phyloP scores from a whole-genome alignment of 495 filamentous ascomycete genomes.

The Daldinia vernicosa region DNA sequence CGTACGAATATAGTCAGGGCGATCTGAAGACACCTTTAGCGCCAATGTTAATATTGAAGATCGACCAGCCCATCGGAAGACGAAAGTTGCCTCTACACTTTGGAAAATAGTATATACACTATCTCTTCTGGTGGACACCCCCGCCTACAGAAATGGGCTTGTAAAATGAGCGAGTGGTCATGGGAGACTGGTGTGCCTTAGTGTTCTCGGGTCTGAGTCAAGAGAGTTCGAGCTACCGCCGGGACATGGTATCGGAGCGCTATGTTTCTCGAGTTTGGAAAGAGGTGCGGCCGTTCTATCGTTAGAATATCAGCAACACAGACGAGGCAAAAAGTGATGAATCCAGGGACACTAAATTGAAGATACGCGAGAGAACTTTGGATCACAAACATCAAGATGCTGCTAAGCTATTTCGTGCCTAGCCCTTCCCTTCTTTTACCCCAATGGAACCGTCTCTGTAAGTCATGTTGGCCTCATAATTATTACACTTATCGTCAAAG shows the following conservation, averaged over 20 bases:
- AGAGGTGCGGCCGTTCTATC: background rate
- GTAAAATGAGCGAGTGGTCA: background rate
- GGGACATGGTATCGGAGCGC: background rate
- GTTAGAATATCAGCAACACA: background rate
- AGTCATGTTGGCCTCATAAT: background rate
- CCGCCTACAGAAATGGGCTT: background rate
- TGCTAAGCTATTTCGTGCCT: background rate
- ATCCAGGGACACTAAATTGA: background rate
- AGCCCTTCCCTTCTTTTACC: background rate
- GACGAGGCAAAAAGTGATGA: background rate
- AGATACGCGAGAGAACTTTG: background rate
- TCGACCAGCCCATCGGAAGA: background rate
- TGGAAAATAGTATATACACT: background rate
- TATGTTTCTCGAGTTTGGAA: background rate
- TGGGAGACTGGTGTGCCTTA: background rate
- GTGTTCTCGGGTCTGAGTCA: conserved; percentile 18
- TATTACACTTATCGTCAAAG: background rate
- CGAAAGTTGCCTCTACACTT: background rate
- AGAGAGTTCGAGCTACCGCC: conserved; percentile 27
- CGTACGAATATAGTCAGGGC: conserved; percentile 7
- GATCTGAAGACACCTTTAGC: conserved; percentile 4
- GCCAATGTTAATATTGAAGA: background rate
- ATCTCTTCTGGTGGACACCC: background rate
- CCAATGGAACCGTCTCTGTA: background rate
- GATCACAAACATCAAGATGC: background rate